Conservation (phyloP, 352 stramenopile species). For the Pythium vanterpoolii region DNA sequence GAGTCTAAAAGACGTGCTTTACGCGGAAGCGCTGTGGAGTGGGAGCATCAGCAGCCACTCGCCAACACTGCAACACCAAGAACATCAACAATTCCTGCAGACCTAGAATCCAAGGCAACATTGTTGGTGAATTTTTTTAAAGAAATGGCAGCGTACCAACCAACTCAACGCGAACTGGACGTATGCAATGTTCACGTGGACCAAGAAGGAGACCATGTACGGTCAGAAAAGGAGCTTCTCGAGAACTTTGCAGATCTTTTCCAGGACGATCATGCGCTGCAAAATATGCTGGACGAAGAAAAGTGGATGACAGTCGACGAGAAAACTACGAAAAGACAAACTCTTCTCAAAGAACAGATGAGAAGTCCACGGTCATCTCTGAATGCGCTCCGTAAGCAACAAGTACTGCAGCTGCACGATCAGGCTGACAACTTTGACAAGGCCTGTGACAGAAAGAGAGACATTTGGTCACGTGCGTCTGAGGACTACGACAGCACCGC, state of each 20-base stretch:
- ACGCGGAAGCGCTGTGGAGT: neutral
- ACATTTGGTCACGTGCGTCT: constrained; percentile 21
- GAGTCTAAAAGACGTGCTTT: constrained; percentile 15
- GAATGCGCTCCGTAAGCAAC: neutral
- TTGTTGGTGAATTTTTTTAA: constrained; percentile 44
- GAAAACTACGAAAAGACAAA: constrained; percentile 20
- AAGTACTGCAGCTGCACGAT: constrained; percentile 6
- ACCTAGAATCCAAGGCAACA: constrained; percentile 25
- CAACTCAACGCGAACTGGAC: constrained; percentile 23
- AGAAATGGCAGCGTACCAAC: constrained; percentile 49
- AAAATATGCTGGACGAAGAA: constrained; percentile 48
- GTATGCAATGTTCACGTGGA: neutral
- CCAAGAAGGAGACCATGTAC: constrained; percentile 8
- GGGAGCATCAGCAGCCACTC: neutral
- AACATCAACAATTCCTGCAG: neutral
- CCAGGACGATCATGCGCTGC: constrained; percentile 32
- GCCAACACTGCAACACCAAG: neutral
- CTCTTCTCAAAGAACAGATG: constrained; percentile 18
- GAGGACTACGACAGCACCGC: constrained; percentile 55
- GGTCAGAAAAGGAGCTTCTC: constrained; percentile 31
- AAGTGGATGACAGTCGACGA: constrained; percentile 38
- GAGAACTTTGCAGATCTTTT: constrained; percentile 44
- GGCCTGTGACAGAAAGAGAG: neutral
- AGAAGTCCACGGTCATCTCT: constrained; percentile 3
- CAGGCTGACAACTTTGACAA: neutral